Evolutionary conservation across 2,329 filamentous ascomycete genomes (phyloP), one percentile per base, ranked within the genome.

Genomic region (Xylariaceae sp.): DNA sequence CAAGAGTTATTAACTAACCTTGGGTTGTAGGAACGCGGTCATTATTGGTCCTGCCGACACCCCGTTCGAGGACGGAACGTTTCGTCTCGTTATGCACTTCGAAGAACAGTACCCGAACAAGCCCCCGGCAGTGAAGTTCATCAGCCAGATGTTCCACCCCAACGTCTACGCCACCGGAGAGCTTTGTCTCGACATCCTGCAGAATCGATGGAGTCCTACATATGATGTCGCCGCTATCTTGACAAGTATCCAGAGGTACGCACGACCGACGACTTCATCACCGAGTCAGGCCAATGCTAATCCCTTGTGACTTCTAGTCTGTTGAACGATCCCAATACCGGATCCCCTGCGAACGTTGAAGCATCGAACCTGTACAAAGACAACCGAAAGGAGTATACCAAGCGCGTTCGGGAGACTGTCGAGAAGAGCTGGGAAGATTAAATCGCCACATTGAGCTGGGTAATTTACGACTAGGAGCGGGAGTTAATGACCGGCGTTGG

Each of bases 71-170:
- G 94, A 99, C 75, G 94, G 94, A 64, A 99, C 94, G 18, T 99
- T 99, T 75, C 84, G 93, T 66, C 87, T 99, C 9, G 92, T 97
- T 55, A 97, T 99, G 93, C 92, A 97, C 73, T 99, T 99, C 69
- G 94, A 97, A 73, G 94, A 99, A 75, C 92, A 96, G 71, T 99
- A 99, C 70, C 94, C 94, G 35, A 99, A 97, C 78, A 97, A 97
- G 75, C 94, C 94, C 4, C 94, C 94, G 0, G 89, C 92, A 39
- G 94, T 97, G 77, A 97, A 97, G 73, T 99, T 99, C 74, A 96
- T 99, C 74, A 96, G 90, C 75, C 87, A 94, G 74, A 99, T 99
- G 94, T 99, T 99, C 76, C 94, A 99, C 70, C 94, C 94, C 15
- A 99, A 99, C 72, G 94, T 99, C 59, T 99, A 99, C 73, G 92